These are phyloP conservation scores for Arabis hirsuta DNA, from an alignment of 345 rosid genomes.

Conservation along the genomic window DNA sequence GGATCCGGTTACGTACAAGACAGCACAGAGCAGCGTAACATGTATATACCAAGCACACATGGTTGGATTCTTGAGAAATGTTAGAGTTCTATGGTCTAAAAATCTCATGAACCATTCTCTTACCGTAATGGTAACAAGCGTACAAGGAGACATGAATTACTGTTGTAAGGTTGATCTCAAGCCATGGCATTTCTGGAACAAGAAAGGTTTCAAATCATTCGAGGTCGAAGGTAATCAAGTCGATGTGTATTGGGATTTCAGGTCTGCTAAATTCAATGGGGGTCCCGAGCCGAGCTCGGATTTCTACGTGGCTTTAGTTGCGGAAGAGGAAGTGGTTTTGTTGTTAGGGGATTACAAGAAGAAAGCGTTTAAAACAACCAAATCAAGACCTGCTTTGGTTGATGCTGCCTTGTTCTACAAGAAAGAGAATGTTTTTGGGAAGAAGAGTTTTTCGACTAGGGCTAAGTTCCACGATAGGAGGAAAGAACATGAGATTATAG, in stretches of 20 bases:
- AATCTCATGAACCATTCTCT: slow-evolving; percentile 74
- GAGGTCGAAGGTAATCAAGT: slow-evolving; percentile 63
- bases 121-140: slow-evolving; percentile 55
- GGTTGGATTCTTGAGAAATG: slow-evolving; percentile 65
- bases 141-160: slow-evolving; percentile 55
- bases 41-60: slow-evolving; percentile 67
- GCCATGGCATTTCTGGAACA: slow-evolving; percentile 90
- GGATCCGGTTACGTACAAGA: slow-evolving; percentile 54
- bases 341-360: slow-evolving; percentile 78
- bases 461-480: slow-evolving; percentile 67
- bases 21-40: slow-evolving; percentile 73
- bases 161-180: slow-evolving; percentile 72
- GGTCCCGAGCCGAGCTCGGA: slow-evolving; percentile 77
- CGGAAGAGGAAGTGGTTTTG: slow-evolving; percentile 77
- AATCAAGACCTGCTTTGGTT: slow-evolving; percentile 69
- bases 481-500: slow-evolving; percentile 76
- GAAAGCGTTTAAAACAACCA: slow-evolving; percentile 83
- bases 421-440: slow-evolving; percentile 82
- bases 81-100: slow-evolving; percentile 67
- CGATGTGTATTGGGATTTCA: slow-evolving; percentile 75
- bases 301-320: slow-evolving; percentile 74
- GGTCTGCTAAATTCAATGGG: slow-evolving; percentile 71
- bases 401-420: slow-evolving; percentile 71
- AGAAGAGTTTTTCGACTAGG: slow-evolving; percentile 71
- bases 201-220: slow-evolving; percentile 68